A percentile compares a stretch with the other conserved stretches of the same genome.
Evolutionary conservation across 2,329 filamentous ascomycete genomes (phyloP).

Genomic region (Aspergillus calidoustus): DNA sequence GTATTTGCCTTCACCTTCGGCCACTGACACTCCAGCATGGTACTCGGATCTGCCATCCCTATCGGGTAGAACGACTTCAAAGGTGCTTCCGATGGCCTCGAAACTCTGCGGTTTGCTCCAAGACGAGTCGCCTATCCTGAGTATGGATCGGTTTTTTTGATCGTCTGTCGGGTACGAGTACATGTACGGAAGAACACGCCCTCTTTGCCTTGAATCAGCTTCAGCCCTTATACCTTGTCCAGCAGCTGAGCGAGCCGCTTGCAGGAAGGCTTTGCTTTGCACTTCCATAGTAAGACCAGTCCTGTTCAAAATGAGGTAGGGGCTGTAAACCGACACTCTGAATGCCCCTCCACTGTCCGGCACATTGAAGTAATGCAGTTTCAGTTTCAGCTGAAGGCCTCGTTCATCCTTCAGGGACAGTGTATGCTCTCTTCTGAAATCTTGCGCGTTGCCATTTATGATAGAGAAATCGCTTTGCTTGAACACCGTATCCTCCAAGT

Average conservation of each 20-base stretch:
- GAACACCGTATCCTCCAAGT: slow-evolving; percentile 95
- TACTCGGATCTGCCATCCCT: slow-evolving; percentile 75
- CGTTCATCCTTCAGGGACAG: slow-evolving; percentile 84
- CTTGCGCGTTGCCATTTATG: slow-evolving; percentile 86
- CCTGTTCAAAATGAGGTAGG: slow-evolving; percentile 93
- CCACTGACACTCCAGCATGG: slow-evolving; percentile 85
- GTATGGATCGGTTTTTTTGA: slow-evolving; percentile 82
- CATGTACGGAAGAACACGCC: slow-evolving; percentile 85
- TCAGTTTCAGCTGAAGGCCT: slow-evolving; percentile 77
- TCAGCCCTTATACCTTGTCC: slow-evolving; percentile 71
- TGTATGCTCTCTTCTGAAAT: slow-evolving; percentile 82
- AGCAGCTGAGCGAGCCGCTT: slow-evolving; percentile 79
- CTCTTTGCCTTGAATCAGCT: slow-evolving; percentile 54
- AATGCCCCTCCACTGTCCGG: slow-evolving; percentile 94
- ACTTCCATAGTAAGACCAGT: slow-evolving; percentile 88
- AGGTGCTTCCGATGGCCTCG: slow-evolving; percentile 92
- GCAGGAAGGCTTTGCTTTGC: slow-evolving; percentile 85
- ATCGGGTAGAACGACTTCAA: slow-evolving; percentile 83
- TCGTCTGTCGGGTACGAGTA: slow-evolving; percentile 92
- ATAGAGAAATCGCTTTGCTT: slow-evolving; percentile 96
- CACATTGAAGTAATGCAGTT: slow-evolving; percentile 86
- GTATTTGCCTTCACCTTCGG: slow-evolving; percentile 94
- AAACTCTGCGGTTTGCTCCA: slow-evolving; percentile 99
- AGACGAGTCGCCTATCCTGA: slow-evolving; percentile 85
- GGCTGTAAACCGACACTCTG: slow-evolving; percentile 92